Conservation (phyloP, 768 basidiomycete genomes). For the Leccinellum luteum region DNA sequence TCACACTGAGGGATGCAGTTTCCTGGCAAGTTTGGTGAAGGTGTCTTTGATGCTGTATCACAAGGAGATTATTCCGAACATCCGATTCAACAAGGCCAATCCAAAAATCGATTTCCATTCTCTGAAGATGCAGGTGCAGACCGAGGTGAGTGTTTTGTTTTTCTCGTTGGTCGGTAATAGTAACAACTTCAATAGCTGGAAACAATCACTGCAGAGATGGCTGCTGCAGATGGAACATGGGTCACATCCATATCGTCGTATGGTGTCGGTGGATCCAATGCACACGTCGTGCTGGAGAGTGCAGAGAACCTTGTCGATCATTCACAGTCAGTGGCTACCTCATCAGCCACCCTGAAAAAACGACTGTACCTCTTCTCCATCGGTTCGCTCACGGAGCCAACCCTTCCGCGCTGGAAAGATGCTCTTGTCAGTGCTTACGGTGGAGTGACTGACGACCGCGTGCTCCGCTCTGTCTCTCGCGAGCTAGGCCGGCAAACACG, state of each 20-base stretch:
- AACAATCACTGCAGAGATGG: slow-evolving; percentile 26
- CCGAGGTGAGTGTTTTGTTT: slow-evolving; percentile 10
- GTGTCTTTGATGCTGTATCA: slow-evolving; percentile 31
- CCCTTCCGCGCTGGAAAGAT: slow-evolving; percentile 26
- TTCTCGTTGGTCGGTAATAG: background rate
- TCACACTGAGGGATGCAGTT: slow-evolving; percentile 29
- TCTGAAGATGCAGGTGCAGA: slow-evolving; percentile 26
- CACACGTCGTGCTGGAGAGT: slow-evolving; percentile 31
- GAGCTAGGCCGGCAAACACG: slow-evolving; percentile 30
- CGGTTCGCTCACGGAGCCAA: slow-evolving; percentile 28
- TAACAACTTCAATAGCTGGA: slow-evolving; percentile 17
- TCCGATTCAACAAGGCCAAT: slow-evolving; percentile 26
- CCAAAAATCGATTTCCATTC: slow-evolving; percentile 25
- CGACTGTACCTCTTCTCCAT: slow-evolving; percentile 26
- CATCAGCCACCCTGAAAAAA: slow-evolving; percentile 3
- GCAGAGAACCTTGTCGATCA: slow-evolving; percentile 15
- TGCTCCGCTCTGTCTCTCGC: slow-evolving; percentile 27
- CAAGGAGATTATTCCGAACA: slow-evolving; percentile 28
- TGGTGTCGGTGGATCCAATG: slow-evolving; percentile 35
- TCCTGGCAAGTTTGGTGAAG: slow-evolving; percentile 35
- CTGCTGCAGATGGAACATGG: slow-evolving; percentile 27
- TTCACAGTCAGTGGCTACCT: background rate
- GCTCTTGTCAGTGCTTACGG: slow-evolving; percentile 14
- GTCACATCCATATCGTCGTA: slow-evolving; percentile 34
- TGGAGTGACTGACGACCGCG: slow-evolving; percentile 18